Evolutionary conservation across 306 rosid species (phyloP).

Genomic region (Rosa chinensis): DNA sequence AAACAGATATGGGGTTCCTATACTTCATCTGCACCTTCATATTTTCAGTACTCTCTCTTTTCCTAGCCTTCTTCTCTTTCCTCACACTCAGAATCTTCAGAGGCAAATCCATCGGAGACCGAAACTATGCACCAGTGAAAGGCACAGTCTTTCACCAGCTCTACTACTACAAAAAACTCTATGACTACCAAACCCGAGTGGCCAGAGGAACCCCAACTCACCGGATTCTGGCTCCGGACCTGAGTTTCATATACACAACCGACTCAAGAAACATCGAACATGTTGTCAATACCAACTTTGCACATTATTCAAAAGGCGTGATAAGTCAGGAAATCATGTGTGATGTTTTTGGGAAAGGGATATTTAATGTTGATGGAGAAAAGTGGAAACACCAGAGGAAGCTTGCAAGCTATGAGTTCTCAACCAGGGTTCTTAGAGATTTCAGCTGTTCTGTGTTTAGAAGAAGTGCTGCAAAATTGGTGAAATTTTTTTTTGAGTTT

Average conservation of each 20-base stretch:
- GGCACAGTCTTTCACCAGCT: conserved; percentile 56
- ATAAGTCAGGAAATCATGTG: not conserved
- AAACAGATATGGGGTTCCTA: conserved; percentile 35
- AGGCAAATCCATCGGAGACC: conserved; percentile 55
- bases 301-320: conserved; percentile 52
- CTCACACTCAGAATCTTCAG: conserved; percentile 27
- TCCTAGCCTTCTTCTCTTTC: conserved; percentile 26
- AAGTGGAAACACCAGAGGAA: conserved; percentile 74
- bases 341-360: conserved; percentile 68
- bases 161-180: conserved; percentile 43
- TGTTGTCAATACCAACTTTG: conserved; percentile 43
- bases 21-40: conserved; percentile 30
- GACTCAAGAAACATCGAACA: conserved; percentile 56
- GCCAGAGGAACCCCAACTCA: conserved; percentile 47
- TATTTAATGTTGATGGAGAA: conserved; percentile 63
- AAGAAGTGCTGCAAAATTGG: conserved; percentile 48
- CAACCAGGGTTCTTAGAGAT: conserved; percentile 69
- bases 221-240: conserved; percentile 37
- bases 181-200: conserved; percentile 36
- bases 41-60: conserved; percentile 21
- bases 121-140: conserved; percentile 53
- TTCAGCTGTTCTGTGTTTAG: conserved; percentile 56
- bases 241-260: conserved; percentile 45
- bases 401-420: conserved; percentile 62
- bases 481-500: conserved; percentile 31